phyloP scores from a whole-genome alignment of 805 yeast species.

The Metschnikowia amazonensis region DNA sequence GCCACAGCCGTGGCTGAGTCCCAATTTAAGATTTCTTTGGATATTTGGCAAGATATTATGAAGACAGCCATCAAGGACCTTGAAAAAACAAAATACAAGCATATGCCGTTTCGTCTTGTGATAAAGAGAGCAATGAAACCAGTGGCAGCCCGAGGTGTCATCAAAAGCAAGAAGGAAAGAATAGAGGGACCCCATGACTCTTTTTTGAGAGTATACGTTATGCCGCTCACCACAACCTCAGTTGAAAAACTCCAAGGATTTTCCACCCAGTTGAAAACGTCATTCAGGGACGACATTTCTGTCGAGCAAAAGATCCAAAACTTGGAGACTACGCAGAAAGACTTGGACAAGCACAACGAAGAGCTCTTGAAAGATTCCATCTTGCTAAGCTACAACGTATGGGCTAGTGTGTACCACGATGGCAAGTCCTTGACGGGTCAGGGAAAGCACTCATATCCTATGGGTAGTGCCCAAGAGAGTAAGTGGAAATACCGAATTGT shows the following conservation, averaged over 20 bases:
- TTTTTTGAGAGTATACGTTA: slow-evolving; percentile 26
- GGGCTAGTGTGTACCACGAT: slow-evolving; percentile 19
- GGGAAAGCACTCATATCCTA: slow-evolving; percentile 24
- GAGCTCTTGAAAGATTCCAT: slow-evolving; percentile 16
- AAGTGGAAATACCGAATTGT: slow-evolving; percentile 21
- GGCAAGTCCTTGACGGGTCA: slow-evolving; percentile 9
- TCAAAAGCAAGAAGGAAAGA: not conserved
- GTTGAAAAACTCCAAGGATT: slow-evolving; percentile 24
- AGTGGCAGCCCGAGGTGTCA: not conserved
- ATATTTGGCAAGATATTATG: slow-evolving; percentile 28
- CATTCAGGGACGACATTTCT: slow-evolving; percentile 27
- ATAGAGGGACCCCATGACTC: slow-evolving; percentile 10
- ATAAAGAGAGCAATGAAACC: slow-evolving; percentile 15
- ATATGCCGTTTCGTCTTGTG: slow-evolving; percentile 28
- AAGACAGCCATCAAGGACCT: slow-evolving; percentile 28
- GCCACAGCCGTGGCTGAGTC: slow-evolving; percentile 16
- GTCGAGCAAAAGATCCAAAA: slow-evolving; percentile 23
- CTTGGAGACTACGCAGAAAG: slow-evolving; percentile 23
- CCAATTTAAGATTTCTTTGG: slow-evolving; percentile 19
- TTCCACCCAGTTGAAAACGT: slow-evolving; percentile 27
- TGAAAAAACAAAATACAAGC: slow-evolving; percentile 12
- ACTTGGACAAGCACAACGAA: slow-evolving; percentile 25
- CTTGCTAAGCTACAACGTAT: slow-evolving; percentile 24
- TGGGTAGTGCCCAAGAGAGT: slow-evolving; percentile 21
- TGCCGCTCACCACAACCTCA: slow-evolving; percentile 24